Conservation (phyloP, 1,139 yeast genomes). For the Nakaseomyces delphensis region DNA sequence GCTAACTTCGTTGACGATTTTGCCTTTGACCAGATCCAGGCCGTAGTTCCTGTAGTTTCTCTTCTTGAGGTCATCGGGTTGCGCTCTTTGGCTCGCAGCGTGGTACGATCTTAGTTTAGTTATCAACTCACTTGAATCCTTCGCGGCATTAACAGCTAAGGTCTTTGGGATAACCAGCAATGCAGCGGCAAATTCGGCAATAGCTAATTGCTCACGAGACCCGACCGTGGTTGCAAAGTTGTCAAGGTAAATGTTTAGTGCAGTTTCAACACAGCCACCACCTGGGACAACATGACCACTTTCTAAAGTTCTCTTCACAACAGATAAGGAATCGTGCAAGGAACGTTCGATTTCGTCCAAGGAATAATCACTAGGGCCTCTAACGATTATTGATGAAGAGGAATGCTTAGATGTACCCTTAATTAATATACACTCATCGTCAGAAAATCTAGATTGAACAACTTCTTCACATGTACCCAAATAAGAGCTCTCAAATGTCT, state of each 20-base stretch:
- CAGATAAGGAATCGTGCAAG: constrained; percentile 86
- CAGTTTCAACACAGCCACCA: constrained; percentile 98
- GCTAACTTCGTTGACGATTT: constrained; percentile 74
- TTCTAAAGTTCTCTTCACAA: constrained; percentile 92
- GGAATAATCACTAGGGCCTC: constrained; percentile 95
- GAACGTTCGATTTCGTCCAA: constrained; percentile 98
- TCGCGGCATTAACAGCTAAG: constrained; percentile 93
- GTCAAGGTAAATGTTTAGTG: constrained; percentile 88
- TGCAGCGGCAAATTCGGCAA: constrained; percentile 93
- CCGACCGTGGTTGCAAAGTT: constrained; percentile 97
- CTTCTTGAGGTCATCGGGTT: constrained; percentile 72
- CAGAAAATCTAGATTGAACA: constrained; percentile 82
- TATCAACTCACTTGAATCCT: constrained; percentile 88
- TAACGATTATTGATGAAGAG: constrained; percentile 79
- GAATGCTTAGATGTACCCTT: constrained; percentile 93
- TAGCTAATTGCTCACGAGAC: constrained; percentile 94
- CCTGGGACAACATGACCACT: constrained; percentile 95
- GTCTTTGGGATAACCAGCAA: constrained; percentile 92
- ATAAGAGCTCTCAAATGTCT: constrained; percentile 80
- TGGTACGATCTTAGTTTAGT: constrained; percentile 95
- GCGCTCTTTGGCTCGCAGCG: constrained; percentile 86
- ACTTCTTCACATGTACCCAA: constrained; percentile 92
- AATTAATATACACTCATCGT: constrained; percentile 92
- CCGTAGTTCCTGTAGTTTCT: constrained; percentile 86
- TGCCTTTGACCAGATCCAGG: constrained; percentile 82